A percentile compares a stretch with the other conserved stretches of the same genome.
These are phyloP conservation scores for Helicostylum pulchrum DNA, from an alignment of 192 early-diverging fungal species.

Conservation along the genomic window DNA sequence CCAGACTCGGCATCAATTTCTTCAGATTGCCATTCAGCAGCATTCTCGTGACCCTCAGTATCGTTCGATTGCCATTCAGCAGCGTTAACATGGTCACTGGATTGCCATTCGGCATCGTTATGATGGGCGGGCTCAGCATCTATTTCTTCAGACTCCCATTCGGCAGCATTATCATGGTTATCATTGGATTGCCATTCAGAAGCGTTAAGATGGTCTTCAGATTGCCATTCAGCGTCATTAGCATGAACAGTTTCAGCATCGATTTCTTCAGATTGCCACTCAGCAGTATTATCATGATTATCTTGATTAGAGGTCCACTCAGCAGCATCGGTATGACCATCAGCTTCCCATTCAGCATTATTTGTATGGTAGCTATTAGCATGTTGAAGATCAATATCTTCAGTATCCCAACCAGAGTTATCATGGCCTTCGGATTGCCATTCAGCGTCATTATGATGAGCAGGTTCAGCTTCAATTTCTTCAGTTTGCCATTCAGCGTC, in stretches of 20 bases:
- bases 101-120: not conserved
- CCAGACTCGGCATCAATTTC: not conserved
- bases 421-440: too few relatives aligned
- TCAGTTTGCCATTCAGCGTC: not conserved
- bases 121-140: not conserved
- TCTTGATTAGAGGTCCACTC: conserved; percentile 6
- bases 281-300: not conserved
- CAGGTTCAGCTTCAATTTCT: not conserved
- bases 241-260: not conserved
- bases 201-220: conserved; percentile 2
- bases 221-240: conserved; percentile 6
- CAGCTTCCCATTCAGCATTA: not conserved
- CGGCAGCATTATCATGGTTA: not conserved
- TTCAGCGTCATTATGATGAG: not conserved
- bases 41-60: not conserved
- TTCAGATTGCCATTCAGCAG: conserved; percentile 1
- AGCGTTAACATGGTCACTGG: not conserved
- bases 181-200: not conserved
- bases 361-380: too few relatives aligned
- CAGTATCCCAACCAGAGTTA: not conserved
- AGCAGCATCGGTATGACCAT: not conserved
- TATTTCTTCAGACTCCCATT: conserved; percentile 8
- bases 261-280: conserved; percentile 8
- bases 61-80: not conserved
- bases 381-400: not conserved